These are phyloP conservation scores for Apiospora hydei DNA, from an alignment of 2,329 filamentous ascomycete genomes.

Conservation along the genomic window DNA sequence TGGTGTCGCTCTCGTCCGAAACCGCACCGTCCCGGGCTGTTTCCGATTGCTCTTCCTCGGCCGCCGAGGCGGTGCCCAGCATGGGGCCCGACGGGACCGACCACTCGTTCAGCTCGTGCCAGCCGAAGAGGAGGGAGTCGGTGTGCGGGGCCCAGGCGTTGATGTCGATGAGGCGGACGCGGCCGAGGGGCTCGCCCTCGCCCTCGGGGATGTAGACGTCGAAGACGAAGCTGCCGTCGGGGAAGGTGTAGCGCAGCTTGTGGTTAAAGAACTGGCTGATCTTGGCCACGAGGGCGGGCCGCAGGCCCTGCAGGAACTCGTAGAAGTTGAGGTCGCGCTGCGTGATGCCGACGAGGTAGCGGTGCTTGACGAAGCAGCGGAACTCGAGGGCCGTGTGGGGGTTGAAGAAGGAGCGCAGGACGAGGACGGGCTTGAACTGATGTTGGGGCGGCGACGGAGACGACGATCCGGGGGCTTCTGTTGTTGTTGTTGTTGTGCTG, in stretches of 20 bases:
- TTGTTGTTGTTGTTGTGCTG: conserved; percentile 60
- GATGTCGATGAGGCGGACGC: conserved; percentile 88
- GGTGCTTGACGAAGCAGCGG: conserved; percentile 88
- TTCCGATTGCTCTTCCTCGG: conserved; percentile 43
- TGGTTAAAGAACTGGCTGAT: conserved; percentile 81
- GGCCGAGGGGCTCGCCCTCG: conserved; percentile 66
- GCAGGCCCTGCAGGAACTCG: conserved; percentile 74
- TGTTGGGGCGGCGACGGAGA: conserved; percentile 38
- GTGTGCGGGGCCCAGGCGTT: conserved; percentile 94
- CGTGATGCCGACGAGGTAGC: conserved; percentile 80
- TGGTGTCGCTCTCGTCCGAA: conserved; percentile 37
- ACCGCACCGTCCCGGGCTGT: conserved; percentile 42
- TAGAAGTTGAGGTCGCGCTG: conserved; percentile 93
- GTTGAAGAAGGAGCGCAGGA: conserved; percentile 86
- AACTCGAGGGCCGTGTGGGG: conserved; percentile 94
- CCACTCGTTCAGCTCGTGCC: conserved; percentile 83
- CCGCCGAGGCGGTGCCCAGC: conserved; percentile 56
- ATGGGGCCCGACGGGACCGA: conserved; percentile 64
- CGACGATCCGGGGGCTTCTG: conserved; percentile 44
- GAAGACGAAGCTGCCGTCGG: conserved; percentile 84
- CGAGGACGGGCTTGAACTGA: conserved; percentile 76
- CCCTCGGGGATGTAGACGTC: conserved; percentile 88
- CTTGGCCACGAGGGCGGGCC: conserved; percentile 69
- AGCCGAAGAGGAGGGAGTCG: conserved; percentile 87
- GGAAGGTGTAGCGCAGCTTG: conserved; percentile 78